A percentile compares a stretch with the other conserved stretches of the same genome.
Evolutionary conservation across 108 stramenopile genomes (phyloP).

Genomic region (Epithemia pelagica): DNA sequence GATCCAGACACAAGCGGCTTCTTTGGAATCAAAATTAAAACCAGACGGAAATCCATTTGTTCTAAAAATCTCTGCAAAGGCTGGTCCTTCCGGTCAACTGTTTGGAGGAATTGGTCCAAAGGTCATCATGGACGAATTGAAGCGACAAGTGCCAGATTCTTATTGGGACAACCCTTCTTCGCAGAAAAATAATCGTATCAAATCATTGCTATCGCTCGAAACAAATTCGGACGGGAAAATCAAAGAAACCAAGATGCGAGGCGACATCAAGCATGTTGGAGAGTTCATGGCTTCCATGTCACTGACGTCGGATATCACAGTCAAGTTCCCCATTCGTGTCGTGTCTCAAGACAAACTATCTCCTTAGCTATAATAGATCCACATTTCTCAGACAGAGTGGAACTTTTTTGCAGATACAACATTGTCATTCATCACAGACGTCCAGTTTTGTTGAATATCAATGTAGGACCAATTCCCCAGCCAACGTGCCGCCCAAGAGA

Average conservation of each 20-base stretch:
- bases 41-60: background rate
- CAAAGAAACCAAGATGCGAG: constrained; percentile 37
- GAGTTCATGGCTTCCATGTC: constrained; percentile 39
- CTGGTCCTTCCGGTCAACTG: constrained; percentile 69
- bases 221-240: constrained; percentile 16
- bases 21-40: constrained; percentile 17
- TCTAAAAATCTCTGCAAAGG: constrained; percentile 35
- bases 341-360: constrained; percentile 9
- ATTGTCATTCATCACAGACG: too few relatives aligned
- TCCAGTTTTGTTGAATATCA: too few relatives aligned
- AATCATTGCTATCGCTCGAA: constrained; percentile 11
- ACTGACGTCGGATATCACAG: constrained; percentile 45
- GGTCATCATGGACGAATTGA: constrained; percentile 46
- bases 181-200: background rate
- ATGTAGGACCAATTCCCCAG: too few relatives aligned
- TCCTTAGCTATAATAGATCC: too few relatives aligned
- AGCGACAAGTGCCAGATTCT: constrained; percentile 13
- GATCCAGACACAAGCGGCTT: constrained; percentile 12
- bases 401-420: too few relatives aligned
- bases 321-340: constrained; percentile 37
- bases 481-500: too few relatives aligned
- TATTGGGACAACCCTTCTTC: background rate
- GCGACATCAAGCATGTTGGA: constrained; percentile 67
- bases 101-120: constrained; percentile 75
- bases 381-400: too few relatives aligned